Percentiles rank a stretch among this genome's conserved stretches.
These are phyloP conservation scores for Sparassis latifolia DNA, from an alignment of 1,284 basidiomycete genomes.

Conservation along the genomic window DNA sequence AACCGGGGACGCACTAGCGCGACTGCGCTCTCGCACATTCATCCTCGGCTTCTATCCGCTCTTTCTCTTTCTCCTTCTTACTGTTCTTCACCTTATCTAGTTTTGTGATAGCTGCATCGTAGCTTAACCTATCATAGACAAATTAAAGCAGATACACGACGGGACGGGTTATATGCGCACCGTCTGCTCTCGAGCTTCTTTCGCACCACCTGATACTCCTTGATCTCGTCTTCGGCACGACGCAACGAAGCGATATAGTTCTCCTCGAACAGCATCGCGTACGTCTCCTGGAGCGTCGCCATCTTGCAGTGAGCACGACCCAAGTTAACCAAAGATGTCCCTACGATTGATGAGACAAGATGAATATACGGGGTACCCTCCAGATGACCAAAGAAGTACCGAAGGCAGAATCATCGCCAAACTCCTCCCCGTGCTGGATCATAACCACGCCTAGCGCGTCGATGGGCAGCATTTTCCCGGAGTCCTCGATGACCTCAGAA, in stretches of 20 bases:
- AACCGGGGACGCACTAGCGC: constrained; percentile 58
- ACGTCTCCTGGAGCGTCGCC: constrained; percentile 76
- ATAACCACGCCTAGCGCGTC: constrained; percentile 81
- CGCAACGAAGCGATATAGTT: constrained; percentile 65
- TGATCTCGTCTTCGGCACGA: constrained; percentile 57
- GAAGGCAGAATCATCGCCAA: constrained; percentile 65
- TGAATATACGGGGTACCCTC: neutral
- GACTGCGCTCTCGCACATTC: constrained; percentile 64
- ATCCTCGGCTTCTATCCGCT: constrained; percentile 65
- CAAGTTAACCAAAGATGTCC: constrained; percentile 61
- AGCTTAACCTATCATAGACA: constrained; percentile 47
- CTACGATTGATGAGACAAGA: constrained; percentile 26
- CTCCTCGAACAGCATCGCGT: constrained; percentile 62
- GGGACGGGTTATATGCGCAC: constrained; percentile 28
- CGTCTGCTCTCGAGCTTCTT: constrained; percentile 81
- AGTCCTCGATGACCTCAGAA: constrained; percentile 47
- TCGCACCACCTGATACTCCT: constrained; percentile 60
- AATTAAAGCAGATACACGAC: neutral
- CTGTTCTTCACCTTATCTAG: constrained; percentile 56
- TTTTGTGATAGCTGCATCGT: constrained; percentile 68
- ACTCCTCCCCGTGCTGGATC: constrained; percentile 80
- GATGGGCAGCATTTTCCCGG: constrained; percentile 62
- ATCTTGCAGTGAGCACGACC: constrained; percentile 80
- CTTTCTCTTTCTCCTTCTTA: constrained; percentile 70
- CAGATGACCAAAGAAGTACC: constrained; percentile 34